Percentiles rank a stretch among this genome's conserved stretches.
Evolutionary conservation across 169 alveolate species (phyloP).

Genomic region (Amoebophrya sp.): DNA sequence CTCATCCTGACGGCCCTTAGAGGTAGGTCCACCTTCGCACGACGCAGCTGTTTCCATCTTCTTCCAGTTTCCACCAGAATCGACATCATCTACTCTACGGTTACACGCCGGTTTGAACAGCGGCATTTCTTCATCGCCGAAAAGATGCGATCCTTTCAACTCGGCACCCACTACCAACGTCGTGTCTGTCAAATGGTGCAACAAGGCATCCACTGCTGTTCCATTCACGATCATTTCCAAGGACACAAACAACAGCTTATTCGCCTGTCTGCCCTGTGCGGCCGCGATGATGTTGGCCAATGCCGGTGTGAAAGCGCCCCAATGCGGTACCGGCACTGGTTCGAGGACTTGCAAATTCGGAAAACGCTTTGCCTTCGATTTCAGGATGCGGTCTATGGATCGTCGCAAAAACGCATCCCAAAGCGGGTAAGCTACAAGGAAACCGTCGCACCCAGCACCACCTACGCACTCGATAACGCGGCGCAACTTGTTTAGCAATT

Average conservation of each 20-base stretch:
- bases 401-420: not conserved
- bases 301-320: constrained; percentile 7
- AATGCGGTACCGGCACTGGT: not conserved
- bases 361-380: not conserved
- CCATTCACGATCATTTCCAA: not conserved
- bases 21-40: too few species aligned
- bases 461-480: constrained; percentile 20
- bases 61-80: not conserved
- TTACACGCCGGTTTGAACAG: not conserved
- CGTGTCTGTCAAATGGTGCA: not conserved
- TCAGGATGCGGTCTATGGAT: constrained; percentile 3
- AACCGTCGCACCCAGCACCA: not conserved
- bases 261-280: not conserved
- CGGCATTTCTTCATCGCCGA: not conserved
- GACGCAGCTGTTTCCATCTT: not conserved
- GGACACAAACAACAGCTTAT: not conserved
- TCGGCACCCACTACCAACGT: not conserved
- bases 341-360: not conserved
- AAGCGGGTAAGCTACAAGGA: not conserved
- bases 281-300: not conserved
- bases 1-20: too few species aligned
- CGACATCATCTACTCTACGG: not conserved
- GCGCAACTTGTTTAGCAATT: not conserved
- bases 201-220: not conserved
- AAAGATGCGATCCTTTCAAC: not conserved